Conservation (phyloP, 768 basidiomycete species). For the Lactarius deliciosus region DNA sequence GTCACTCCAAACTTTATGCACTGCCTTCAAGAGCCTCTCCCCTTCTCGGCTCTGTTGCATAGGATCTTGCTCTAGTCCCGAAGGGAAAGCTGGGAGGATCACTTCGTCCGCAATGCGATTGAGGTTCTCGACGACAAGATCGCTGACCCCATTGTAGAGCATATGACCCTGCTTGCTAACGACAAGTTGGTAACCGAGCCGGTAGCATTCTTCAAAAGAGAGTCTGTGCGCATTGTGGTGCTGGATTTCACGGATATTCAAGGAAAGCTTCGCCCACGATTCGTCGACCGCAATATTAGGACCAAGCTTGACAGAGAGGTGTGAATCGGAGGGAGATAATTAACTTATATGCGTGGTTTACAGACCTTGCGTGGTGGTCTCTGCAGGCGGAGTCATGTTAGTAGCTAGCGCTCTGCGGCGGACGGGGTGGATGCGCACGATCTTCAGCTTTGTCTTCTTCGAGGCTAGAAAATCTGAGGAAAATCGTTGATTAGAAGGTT, state of each 20-base stretch:
- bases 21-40: slow-evolving; percentile 78
- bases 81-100: slow-evolving; percentile 83
- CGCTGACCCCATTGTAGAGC: slow-evolving; percentile 82
- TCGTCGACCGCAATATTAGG: slow-evolving; percentile 75
- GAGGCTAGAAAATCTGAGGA: slow-evolving; percentile 29
- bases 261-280: slow-evolving; percentile 77
- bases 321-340: slow-evolving; percentile 2
- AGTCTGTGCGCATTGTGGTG: slow-evolving; percentile 89
- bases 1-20: slow-evolving; percentile 90
- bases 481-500: neutral
- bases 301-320: slow-evolving; percentile 52
- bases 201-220: slow-evolving; percentile 90
- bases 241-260: slow-evolving; percentile 92
- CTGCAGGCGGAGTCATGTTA: slow-evolving; percentile 33
- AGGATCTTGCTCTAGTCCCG: slow-evolving; percentile 61
- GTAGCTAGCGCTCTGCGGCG: slow-evolving; percentile 29
- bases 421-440: slow-evolving; percentile 39
- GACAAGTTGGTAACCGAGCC: slow-evolving; percentile 94
- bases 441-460: slow-evolving; percentile 40
- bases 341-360: neutral
- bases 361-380: slow-evolving; percentile 50
- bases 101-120: slow-evolving; percentile 71
- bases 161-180: slow-evolving; percentile 79
- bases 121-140: slow-evolving; percentile 80
- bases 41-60: slow-evolving; percentile 80